Evolutionary conservation across 2,329 filamentous ascomycete species (phyloP).

Genomic region (Myriangium duriaei): DNA sequence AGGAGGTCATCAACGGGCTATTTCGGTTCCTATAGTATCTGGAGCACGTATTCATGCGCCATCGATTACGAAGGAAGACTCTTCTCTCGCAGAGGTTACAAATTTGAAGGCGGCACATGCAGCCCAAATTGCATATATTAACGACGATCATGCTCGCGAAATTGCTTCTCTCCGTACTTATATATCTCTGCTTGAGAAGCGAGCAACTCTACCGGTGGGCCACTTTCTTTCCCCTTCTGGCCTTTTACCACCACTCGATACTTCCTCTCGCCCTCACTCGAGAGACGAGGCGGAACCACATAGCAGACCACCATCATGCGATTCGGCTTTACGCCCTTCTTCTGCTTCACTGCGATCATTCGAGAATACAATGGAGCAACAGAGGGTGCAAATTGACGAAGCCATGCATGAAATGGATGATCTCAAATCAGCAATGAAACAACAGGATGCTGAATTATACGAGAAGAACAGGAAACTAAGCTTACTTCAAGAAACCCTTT

Average conservation of each 20-base stretch:
- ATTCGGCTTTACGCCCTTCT: background rate
- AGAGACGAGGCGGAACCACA: background rate
- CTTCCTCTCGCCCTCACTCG: slow-evolving; percentile 1
- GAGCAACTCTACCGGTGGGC: slow-evolving; percentile 3
- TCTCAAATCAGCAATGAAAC: background rate
- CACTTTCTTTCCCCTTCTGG: slow-evolving; percentile 2
- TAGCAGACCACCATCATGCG: background rate
- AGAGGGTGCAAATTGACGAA: background rate
- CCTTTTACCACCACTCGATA: slow-evolving; percentile 6
- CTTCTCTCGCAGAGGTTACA: background rate
- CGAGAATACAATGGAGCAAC: background rate
- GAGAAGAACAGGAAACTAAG: background rate
- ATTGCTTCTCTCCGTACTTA: slow-evolving; percentile 3
- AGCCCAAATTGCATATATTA: slow-evolving; percentile 1
- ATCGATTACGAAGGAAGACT: no score
- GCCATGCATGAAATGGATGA: background rate
- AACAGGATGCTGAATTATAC: background rate
- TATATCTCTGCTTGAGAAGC: slow-evolving; percentile 2
- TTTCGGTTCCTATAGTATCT: no score
- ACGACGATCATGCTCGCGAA: slow-evolving; percentile 5
- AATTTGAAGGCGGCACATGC: slow-evolving; percentile 1
- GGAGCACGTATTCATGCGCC: no score
- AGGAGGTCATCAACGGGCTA: no score
- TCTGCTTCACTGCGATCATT: background rate
- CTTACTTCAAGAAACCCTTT: slow-evolving; percentile 23